Evolutionary conservation across 2,329 filamentous ascomycete genomes (phyloP), one percentile per base, ranked within the genome.

Genomic region (Stagonosporopsis tanaceti): DNA sequence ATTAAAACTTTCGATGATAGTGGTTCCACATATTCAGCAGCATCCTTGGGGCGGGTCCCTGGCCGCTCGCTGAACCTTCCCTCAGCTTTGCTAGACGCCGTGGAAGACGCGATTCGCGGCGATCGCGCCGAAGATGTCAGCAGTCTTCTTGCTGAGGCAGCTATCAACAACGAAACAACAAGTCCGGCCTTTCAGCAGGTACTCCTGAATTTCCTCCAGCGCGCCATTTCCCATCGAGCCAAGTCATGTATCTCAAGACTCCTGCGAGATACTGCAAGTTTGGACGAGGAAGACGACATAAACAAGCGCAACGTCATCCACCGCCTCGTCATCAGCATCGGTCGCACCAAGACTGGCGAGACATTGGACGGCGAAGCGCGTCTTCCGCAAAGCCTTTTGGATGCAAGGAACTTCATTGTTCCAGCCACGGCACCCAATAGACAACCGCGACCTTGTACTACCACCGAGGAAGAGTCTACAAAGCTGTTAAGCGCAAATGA

Each of bases 231-330:
- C 3, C 85, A 84, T 55, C 86, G 87, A 47, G 86, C 91, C 0
- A 89, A 85, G 67, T 77, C 81, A 24, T 93, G 87, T 69, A 90
- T 97, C 47, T 79, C 84, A n/a, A 85, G 84, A 56, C 82, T 98
- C 1, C 76, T 99, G 2, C 78, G 81, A 11, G 84, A 87, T 39
- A 83, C 95, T 48, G 84, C 87, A 41, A 88, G 85, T 1, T 82
- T 98, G 2, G 88, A 96, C 47, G 93, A 97, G 71, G 86, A 90
- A 2, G 91, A 96, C 65, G 95, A 98, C 71, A 92, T 99, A 72
- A 97, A 98, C 77, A 89, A 90, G 68, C 89, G 95, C 12, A 99
- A 97, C 73, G 95, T 92, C 73, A 87, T 99, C 46, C 95, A 99
- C 74, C 89, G 95, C 8, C 82, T 98, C 2, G 90, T 99, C 39